Evolutionary conservation across 2,329 filamentous ascomycete species (phyloP).

Genomic region (Pleomassaria siparia): DNA sequence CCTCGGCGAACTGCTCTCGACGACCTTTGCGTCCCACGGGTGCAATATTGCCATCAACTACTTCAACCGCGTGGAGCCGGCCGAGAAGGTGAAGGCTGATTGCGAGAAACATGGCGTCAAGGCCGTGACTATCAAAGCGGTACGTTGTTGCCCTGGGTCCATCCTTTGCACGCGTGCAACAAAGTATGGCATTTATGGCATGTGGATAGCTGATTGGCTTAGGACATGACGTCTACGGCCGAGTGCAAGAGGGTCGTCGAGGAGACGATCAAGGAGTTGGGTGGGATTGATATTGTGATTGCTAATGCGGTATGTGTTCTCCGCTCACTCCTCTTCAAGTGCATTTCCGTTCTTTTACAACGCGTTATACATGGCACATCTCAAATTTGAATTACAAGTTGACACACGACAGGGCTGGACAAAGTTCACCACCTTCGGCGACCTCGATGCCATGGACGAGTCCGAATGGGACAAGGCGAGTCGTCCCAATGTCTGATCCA

Average conservation of each 20-base stretch:
- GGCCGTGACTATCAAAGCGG: conserved; percentile 61
- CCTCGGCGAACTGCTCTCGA: conserved; percentile 68
- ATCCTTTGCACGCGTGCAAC: neutral
- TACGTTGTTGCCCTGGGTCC: conserved; percentile 35
- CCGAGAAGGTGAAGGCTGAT: conserved; percentile 59
- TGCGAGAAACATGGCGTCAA: conserved; percentile 56
- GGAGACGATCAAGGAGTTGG: conserved; percentile 61
- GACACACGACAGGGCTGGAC: conserved; percentile 58
- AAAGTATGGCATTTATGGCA: neutral
- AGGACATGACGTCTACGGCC: conserved; percentile 63
- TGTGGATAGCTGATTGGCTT: neutral
- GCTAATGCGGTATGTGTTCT: conserved; percentile 64
- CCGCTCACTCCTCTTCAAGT: neutral
- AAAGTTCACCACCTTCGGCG: conserved; percentile 58
- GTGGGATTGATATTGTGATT: conserved; percentile 74
- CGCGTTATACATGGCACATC: neutral
- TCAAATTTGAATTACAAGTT: neutral
- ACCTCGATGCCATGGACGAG: conserved; percentile 60
- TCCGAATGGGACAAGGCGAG: conserved; percentile 64
- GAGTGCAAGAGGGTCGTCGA: conserved; percentile 63
- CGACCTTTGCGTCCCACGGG: conserved; percentile 68
- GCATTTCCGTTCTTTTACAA: too few relatives aligned
- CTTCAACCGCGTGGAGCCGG: conserved; percentile 61
- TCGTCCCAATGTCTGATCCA: conserved; percentile 3
- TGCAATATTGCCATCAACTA: conserved; percentile 76